Evolutionary conservation across 2,329 filamentous ascomycete genomes (phyloP), one percentile per base, ranked within the genome.

Genomic region (Colletotrichum gloeosporioides): DNA sequence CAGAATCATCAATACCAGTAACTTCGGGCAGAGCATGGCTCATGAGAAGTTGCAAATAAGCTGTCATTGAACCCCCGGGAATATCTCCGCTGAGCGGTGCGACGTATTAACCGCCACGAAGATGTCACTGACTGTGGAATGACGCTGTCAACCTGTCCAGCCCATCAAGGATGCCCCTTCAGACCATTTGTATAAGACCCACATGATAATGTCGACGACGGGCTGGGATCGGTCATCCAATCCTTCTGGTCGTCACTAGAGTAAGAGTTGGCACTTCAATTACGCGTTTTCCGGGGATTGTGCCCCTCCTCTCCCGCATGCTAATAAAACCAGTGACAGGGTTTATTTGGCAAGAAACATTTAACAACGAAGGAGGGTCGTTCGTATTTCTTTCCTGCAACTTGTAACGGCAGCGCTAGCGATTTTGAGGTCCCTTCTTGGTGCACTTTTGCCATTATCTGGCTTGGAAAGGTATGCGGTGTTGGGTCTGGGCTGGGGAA

Each of bases 311-410:
- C 39, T 44, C 39, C 18, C 8, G 18, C 39, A 44, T 44, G 39
- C 39, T 44, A n/a, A 12, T 4, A n/a, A 8, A 4, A n/a, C 39
- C 18, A 44, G 39, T n/a, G 39, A 44, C 39, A 44, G 39, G 18
- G 39, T 12, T n/a, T 4, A 5, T 44, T n/a, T 10, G 39, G 6
- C 39, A 44, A 44, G 39, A 44, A 6, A 9, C 39, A 44, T 44
- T 44, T 44, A 44, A n/a, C 2, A 44, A 44, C 18, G 5, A 44
- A 44, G 18, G 3, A 44, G 18, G 16, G 39, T 10, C 39, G 9
- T 44, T n/a, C 9, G 8, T n/a, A 8, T 8, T 44, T n/a, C 0
- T n/a, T 44, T 44, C 1, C 18, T 0, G 18, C 39, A 1, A n/a
- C 18, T n/a, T 44, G 16, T 29, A 29, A 25, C 53, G 15, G 53